Percentiles rank a stretch among this genome's conserved stretches.
These are phyloP conservation scores for Fusarium pseudonygamai DNA, from an alignment of 2,329 filamentous ascomycete genomes.

Conservation along the genomic window DNA sequence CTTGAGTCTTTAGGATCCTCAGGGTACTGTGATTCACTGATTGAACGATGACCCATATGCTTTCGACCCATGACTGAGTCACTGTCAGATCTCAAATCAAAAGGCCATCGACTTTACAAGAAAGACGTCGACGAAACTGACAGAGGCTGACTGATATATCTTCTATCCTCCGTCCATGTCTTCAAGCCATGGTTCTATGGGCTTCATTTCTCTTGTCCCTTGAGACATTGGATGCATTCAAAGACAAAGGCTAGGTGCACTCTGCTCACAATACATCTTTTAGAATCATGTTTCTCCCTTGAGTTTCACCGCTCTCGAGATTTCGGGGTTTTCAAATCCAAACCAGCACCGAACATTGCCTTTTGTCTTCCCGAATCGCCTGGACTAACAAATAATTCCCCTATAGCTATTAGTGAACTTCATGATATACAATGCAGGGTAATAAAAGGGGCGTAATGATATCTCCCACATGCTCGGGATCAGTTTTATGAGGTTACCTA, in stretches of 20 bases:
- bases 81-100: background rate
- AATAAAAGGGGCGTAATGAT: rapidly evolving
- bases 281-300: background rate
- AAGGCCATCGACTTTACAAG: background rate
- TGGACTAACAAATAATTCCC: too few species aligned
- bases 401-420: too few species aligned
- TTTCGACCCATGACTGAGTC: background rate
- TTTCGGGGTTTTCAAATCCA: background rate
- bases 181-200: background rate
- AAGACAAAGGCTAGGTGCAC: background rate
- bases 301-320: too few species aligned
- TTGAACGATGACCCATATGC: background rate
- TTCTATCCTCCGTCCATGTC: background rate
- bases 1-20: background rate
- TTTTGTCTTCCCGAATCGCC: background rate
- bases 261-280: background rate
- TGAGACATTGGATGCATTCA: too few species aligned
- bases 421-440: background rate
- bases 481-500: background rate
- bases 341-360: background rate
- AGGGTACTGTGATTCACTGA: background rate
- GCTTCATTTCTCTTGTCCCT: background rate
- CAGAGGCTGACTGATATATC: background rate
- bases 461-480: background rate
- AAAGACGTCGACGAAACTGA: background rate